These are phyloP conservation scores for Neoarthrinium moseri DNA, from an alignment of 2,329 filamentous ascomycete genomes.

Conservation along the genomic window DNA sequence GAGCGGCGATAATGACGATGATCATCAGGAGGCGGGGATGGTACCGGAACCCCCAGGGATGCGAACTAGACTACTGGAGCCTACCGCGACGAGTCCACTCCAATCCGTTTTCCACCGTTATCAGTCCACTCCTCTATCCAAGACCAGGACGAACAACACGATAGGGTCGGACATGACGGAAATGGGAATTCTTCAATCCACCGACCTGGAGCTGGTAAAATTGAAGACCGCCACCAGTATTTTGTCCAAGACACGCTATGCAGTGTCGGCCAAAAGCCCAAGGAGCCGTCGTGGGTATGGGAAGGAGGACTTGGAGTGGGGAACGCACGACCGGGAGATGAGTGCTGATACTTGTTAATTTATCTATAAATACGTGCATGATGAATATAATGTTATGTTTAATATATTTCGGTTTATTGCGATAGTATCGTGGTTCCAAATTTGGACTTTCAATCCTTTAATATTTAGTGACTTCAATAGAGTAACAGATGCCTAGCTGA, in stretches of 20 bases:
- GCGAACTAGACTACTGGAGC: neutral
- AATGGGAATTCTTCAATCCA: constrained; percentile 7
- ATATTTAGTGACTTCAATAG: neutral
- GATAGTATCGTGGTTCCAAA: neutral
- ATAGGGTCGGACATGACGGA: constrained; percentile 9
- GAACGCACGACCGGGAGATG: constrained; percentile 6
- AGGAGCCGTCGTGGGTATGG: constrained; percentile 6
- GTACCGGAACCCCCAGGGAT: neutral
- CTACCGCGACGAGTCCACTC: neutral
- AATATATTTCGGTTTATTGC: neutral
- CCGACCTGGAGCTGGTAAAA: constrained; percentile 9
- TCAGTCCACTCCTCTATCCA: constrained; percentile 3
- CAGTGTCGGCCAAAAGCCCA: constrained; percentile 5
- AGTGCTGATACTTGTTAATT: constrained; percentile 9
- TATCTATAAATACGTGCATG: neutral
- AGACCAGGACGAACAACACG: constrained; percentile 9
- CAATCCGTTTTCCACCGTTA: neutral
- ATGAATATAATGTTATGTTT: neutral
- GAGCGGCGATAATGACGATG: constrained; percentile 1
- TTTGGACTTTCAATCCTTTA: constrained; percentile 2
- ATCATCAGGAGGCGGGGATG: constrained; percentile 1
- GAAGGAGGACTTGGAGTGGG: constrained; percentile 10
- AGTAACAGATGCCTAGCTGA: no score
- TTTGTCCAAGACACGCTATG: constrained; percentile 9
- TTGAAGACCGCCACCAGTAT: constrained; percentile 11